Percentiles rank a stretch among this genome's conserved stretches.
These are phyloP conservation scores for Blakeslea trispora DNA, from an alignment of 371 early-diverging fungal species.

Conservation along the genomic window DNA sequence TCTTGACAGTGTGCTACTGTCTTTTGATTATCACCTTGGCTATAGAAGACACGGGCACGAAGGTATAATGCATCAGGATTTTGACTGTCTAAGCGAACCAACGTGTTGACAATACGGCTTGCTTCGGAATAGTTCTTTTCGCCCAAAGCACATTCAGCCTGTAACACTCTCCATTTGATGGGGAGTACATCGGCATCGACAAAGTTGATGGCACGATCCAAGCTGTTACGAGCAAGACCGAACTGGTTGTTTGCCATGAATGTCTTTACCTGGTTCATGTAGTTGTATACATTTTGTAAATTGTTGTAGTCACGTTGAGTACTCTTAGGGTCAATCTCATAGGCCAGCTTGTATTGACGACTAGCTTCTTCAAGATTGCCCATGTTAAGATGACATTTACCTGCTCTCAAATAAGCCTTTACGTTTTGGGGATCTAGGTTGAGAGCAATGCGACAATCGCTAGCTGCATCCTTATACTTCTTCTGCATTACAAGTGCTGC, in stretches of 20 bases:
- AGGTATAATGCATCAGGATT: constrained; percentile 78
- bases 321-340: constrained; percentile 49
- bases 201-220: constrained; percentile 64
- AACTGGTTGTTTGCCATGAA: constrained; percentile 60
- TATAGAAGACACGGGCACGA: constrained; percentile 72
- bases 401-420: constrained; percentile 74
- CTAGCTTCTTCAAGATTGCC: constrained; percentile 62
- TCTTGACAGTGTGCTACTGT: constrained; percentile 64
- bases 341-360: constrained; percentile 46
- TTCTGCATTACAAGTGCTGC: constrained; percentile 79
- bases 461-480: constrained; percentile 63
- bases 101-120: constrained; percentile 56
- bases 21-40: constrained; percentile 70
- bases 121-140: constrained; percentile 72
- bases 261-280: constrained; percentile 58
- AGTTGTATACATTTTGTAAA: constrained; percentile 52
- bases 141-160: constrained; percentile 73
- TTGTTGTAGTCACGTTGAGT: constrained; percentile 53
- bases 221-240: constrained; percentile 59
- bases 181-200: constrained; percentile 61
- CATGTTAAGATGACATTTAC: constrained; percentile 71
- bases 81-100: constrained; percentile 63
- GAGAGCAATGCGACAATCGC: constrained; percentile 71
- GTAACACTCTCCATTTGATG: constrained; percentile 69
- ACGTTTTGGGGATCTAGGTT: constrained; percentile 63